Evolutionary conservation across 176 grass and related monocot genomes (phyloP).

Genomic region (Oryza meyeriana): DNA sequence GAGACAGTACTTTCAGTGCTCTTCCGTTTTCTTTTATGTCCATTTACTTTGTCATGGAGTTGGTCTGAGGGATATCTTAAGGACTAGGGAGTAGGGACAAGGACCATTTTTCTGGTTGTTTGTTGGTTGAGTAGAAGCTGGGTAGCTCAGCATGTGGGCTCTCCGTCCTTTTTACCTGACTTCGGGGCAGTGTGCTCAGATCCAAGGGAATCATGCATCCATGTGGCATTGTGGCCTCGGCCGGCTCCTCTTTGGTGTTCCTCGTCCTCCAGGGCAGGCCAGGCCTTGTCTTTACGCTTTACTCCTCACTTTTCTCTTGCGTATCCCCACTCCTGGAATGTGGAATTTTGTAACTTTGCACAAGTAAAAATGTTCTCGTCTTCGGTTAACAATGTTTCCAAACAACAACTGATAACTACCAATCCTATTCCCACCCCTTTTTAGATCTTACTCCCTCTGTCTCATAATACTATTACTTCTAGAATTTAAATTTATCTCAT

Average conservation of each 20-base stretch:
- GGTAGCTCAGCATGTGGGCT: slow-evolving; percentile 26
- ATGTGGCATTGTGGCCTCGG: not conserved
- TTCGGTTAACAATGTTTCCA: not conserved
- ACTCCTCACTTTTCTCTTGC: not conserved
- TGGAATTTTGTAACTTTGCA: not conserved
- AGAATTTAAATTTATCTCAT: no score
- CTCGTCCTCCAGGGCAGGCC: not conserved
- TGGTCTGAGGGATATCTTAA: slow-evolving; percentile 35
- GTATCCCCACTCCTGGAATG: no score
- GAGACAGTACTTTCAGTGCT: not conserved
- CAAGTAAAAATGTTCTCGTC: not conserved
- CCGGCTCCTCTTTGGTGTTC: not conserved
- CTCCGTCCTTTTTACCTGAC: slow-evolving; percentile 22
- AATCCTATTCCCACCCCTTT: no score
- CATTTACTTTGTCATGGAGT: slow-evolving; percentile 17
- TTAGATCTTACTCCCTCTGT: no score
- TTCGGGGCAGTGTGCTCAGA: slow-evolving; percentile 20
- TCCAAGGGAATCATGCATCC: slow-evolving; percentile 1
- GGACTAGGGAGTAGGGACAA: not conserved
- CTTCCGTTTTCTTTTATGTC: not conserved
- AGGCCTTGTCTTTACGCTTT: not conserved
- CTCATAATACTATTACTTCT: no score
- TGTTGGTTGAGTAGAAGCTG: not conserved
- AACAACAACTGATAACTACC: no score
- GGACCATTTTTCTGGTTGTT: slow-evolving; percentile 20